A percentile compares a stretch with the other conserved stretches of the same genome.
Evolutionary conservation across 306 rosid genomes (phyloP).

Genomic region (Medicago arabica): DNA sequence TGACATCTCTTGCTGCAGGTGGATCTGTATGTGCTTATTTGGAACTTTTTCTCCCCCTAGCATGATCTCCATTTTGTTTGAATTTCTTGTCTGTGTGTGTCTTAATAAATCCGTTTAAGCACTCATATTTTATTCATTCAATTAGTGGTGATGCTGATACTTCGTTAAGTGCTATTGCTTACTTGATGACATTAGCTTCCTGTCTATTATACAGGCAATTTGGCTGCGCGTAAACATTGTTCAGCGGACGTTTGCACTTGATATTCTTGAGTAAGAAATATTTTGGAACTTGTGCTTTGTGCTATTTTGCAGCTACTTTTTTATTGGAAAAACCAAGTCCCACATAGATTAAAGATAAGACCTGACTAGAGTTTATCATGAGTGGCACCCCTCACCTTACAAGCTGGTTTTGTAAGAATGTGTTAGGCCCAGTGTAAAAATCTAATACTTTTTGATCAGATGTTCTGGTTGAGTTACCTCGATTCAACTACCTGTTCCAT

Average conservation of each 20-base stretch:
- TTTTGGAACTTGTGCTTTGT: conserved; percentile 32
- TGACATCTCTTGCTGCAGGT: conserved; percentile 99
- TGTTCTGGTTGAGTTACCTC: conserved; percentile 35
- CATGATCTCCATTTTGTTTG: conserved; percentile 30
- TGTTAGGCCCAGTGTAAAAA: too few species aligned
- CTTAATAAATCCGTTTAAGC: conserved; percentile 33
- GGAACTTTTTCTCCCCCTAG: conserved; percentile 43
- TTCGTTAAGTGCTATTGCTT: conserved; percentile 35
- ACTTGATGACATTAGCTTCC: conserved; percentile 39
- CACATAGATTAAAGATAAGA: too few species aligned
- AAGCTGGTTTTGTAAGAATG: too few species aligned
- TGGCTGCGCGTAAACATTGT: conserved; percentile 80
- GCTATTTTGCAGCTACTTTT: conserved; percentile 27
- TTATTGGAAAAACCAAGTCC: too few species aligned
- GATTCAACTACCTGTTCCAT: conserved; percentile 15
- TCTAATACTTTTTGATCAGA: conserved; percentile 3
- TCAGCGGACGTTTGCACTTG: conserved; percentile 90
- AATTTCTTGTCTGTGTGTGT: conserved; percentile 30
- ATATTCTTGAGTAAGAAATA: conserved; percentile 90
- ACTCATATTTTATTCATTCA: conserved; percentile 26
- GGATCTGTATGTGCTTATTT: conserved; percentile 96
- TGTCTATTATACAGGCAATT: conserved; percentile 67
- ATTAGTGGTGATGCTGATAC: conserved; percentile 34
- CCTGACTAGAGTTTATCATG: too few species aligned
- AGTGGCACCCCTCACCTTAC: too few species aligned